A percentile compares a stretch with the other conserved stretches of the same genome.
Conservation (phyloP, 768 basidiomycete genomes). For the Naganishia kalamii region DNA sequence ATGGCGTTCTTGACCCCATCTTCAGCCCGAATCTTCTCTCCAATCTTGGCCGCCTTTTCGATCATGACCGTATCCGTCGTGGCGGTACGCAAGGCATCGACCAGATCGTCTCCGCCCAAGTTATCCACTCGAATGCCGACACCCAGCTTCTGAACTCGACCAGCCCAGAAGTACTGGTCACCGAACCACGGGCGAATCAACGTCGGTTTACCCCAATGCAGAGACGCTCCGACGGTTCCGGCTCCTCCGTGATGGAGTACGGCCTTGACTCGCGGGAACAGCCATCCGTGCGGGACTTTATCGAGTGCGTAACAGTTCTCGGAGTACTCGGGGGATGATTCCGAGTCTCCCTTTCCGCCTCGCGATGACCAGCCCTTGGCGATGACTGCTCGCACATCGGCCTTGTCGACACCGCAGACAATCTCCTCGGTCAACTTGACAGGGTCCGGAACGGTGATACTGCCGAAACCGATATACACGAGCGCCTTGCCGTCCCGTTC, state of each 20-base stretch:
- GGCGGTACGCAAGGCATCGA: slow-evolving; percentile 56
- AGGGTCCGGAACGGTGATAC: slow-evolving; percentile 62
- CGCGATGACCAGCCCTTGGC: slow-evolving; percentile 64
- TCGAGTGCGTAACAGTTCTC: slow-evolving; percentile 50
- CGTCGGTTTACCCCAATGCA: slow-evolving; percentile 61
- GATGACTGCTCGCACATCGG: slow-evolving; percentile 62
- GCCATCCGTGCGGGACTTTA: slow-evolving; percentile 59
- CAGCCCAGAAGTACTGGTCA: slow-evolving; percentile 47
- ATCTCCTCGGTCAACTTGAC: slow-evolving; percentile 55
- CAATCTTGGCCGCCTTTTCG: slow-evolving; percentile 55
- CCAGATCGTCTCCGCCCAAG: slow-evolving; percentile 52
- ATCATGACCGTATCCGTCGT: slow-evolving; percentile 59
- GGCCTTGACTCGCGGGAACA: slow-evolving; percentile 53
- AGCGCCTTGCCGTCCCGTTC: slow-evolving; percentile 56
- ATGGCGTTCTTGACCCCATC: slow-evolving; percentile 21
- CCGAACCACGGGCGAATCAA: slow-evolving; percentile 68
- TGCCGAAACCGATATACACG: slow-evolving; percentile 66
- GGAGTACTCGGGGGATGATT: slow-evolving; percentile 52
- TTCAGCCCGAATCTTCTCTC: slow-evolving; percentile 50
- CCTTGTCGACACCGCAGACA: slow-evolving; percentile 58
- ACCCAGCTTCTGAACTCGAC: slow-evolving; percentile 59
- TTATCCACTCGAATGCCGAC: slow-evolving; percentile 56
- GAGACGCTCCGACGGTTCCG: slow-evolving; percentile 63
- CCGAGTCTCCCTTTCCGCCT: slow-evolving; percentile 46
- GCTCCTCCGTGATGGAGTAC: slow-evolving; percentile 65